Evolutionary conservation across 352 stramenopile species (phyloP), one percentile per base, ranked within the genome.

Genomic region (Phytophthora quininea): DNA sequence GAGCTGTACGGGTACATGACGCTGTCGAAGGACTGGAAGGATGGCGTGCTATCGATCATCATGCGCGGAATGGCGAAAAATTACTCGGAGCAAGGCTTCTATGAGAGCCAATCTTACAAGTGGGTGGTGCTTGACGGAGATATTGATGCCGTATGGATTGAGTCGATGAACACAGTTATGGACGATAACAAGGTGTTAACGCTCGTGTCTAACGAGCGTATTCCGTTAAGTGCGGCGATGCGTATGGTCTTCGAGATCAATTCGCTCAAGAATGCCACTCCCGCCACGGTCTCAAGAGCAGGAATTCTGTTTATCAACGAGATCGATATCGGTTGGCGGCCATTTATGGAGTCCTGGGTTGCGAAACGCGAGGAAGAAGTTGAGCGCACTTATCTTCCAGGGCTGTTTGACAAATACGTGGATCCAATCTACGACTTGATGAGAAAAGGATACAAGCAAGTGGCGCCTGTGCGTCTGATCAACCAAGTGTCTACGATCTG

Each of bases 161-260:
- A 96, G 54, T 89, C 73, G 2, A 98, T 99, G 96, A 99, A 99
- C 76, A 98, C 92, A 1, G 96, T 99, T 67, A 99, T 99, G 96
- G 96, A 98, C 60, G 96, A 98, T 58, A 99, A 99, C 74, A 98
- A 98, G 50, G 91, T 99, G 55, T 78, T 99, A 1, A 99, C 96
- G 8, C 77, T 99, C 0, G 89, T 96, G 43, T 95, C 86, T 12
- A 96, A 96, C 50, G 89, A 96, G 58, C 84, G 89, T 3, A 96
- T 96, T 15, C 88, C 89, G 2, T 51, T 96, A 32, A 96, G 86
- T 32, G 68, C 75, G 24, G 88, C 88, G 0, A 96, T 96, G 89
- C 79, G 88, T n/a, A 96, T 96, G 89, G 83, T 96, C 33, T 96
- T 96, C 51, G 89, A 96, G 67, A 96, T 96, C 63, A 96, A 96